Base-by-base conservation (phyloP, 257 asterid species). In the Orobanche coerulescens region DNA sequence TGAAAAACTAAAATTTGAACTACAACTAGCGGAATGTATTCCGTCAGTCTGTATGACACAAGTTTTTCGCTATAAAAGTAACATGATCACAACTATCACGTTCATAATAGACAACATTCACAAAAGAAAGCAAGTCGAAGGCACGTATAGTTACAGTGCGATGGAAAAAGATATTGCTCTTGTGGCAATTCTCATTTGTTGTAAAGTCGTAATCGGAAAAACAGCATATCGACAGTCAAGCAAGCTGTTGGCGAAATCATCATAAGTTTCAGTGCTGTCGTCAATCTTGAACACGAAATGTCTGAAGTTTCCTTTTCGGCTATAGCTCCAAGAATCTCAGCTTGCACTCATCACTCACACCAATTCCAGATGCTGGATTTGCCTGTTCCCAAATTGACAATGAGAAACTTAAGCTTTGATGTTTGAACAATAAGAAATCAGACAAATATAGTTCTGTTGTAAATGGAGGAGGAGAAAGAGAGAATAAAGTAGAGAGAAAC, bases 171-270 rank as follows among this genome's bases (percentile, higher is more conserved):
- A 81, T 83, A 84, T 79, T 86, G 92, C 89, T 83, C 44, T 84
- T 83, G 70, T 65, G 95, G 73, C 79, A 73, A 71, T 83, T 81
- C 30, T 83, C 95, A 15, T 72, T 79, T 0, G 89, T 86, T 4
- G 86, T 83, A 80, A 81, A 86, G 60, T 83, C 92, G 15, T 75
- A 83, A 58, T 81, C 87, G n/a, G n/a, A 13, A 72, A 86, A 16
- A 83, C 95, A 40, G 87, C 80, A 34, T 83, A 83, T 8, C 95
- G 83, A n/a, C 92, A 83, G 28, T 86, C 75, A 1, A 88, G 95
- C 22, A 83, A 59, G 75, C 83, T 73, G 10, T 51, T 66, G 52
- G 75, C 42, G 60, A 86, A 79, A 62, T 83, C 80, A 4, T 83
- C 73, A 47, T 86, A 82, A 6, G 76, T 75, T 42, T 81, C 83